Conservation (phyloP, 768 basidiomycete genomes). For the Podaxis carcinomalis region DNA sequence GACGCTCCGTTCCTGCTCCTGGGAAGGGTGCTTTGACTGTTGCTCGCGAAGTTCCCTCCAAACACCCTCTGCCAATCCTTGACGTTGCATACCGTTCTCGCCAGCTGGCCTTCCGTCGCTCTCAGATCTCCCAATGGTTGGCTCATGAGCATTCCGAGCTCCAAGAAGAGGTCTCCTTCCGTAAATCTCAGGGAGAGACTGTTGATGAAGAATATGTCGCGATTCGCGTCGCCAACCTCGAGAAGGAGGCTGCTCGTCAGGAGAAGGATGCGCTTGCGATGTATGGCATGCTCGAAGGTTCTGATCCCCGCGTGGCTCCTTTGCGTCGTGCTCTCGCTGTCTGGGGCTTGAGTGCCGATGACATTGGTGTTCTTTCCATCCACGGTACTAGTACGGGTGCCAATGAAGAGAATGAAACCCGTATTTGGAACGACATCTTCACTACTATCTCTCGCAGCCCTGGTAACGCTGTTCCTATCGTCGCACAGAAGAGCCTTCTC, state of each 20-base stretch:
- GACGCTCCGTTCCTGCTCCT: conserved; percentile 95
- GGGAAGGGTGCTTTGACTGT: conserved; percentile 89
- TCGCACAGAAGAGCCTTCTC: conserved; percentile 96
- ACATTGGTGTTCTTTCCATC: conserved; percentile 86
- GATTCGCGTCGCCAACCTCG: conserved; percentile 76
- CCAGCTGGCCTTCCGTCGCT: conserved; percentile 92
- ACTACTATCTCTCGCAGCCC: conserved; percentile 82
- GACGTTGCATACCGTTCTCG: conserved; percentile 86
- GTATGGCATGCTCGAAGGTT: conserved; percentile 93
- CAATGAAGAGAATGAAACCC: conserved; percentile 96
- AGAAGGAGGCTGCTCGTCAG: conserved; percentile 86
- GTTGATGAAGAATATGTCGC: conserved; percentile 69
- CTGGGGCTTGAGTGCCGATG: conserved; percentile 93
- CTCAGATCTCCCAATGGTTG: conserved; percentile 94
- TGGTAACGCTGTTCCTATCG: conserved; percentile 95
- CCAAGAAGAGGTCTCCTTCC: conserved; percentile 68
- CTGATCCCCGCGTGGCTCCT: conserved; percentile 82
- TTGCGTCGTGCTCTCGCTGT: conserved; percentile 94
- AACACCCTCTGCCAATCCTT: conserved; percentile 76
- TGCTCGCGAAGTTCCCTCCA: conserved; percentile 79
- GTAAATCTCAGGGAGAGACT: conserved; percentile 46
- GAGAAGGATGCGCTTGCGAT: conserved; percentile 91
- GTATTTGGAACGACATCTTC: conserved; percentile 95
- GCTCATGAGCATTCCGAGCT: conserved; percentile 83
- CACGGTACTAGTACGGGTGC: conserved; percentile 87